These are phyloP conservation scores for Teratosphaeria zuluensis DNA, from an alignment of 2,329 filamentous ascomycete genomes.

Conservation along the genomic window DNA sequence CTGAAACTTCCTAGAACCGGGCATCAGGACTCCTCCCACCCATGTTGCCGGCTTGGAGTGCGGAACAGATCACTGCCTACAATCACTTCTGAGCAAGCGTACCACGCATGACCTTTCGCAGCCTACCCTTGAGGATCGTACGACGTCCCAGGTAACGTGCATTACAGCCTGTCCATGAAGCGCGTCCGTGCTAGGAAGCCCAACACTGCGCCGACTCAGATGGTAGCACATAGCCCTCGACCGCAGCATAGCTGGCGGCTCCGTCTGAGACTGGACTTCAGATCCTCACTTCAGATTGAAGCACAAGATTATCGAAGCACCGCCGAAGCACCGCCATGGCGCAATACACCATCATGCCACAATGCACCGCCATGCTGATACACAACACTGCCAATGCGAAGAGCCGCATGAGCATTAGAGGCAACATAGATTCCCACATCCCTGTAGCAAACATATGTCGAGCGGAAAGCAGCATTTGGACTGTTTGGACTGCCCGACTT, in stretches of 20 bases:
- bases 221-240: background rate
- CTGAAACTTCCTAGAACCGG: background rate
- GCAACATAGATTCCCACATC: background rate
- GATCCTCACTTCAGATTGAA: no score
- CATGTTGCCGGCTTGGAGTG: background rate
- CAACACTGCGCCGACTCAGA: background rate
- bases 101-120: background rate
- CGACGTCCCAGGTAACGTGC: background rate
- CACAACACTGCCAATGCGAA: background rate
- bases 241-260: background rate
- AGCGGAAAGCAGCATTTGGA: background rate
- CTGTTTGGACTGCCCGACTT: no score
- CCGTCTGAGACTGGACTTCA: no score
- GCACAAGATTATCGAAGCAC: background rate
- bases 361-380: background rate
- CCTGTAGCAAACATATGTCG: background rate
- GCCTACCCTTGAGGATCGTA: no score
- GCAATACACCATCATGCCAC: background rate
- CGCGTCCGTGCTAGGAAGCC: background rate
- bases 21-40: background rate
- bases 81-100: background rate
- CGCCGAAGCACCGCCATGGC: background rate
- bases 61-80: background rate
- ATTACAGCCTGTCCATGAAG: background rate
- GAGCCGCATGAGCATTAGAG: no score